These are phyloP conservation scores for Aspergillus brasiliensis DNA, from an alignment of 2,329 filamentous ascomycete genomes.

Conservation along the genomic window DNA sequence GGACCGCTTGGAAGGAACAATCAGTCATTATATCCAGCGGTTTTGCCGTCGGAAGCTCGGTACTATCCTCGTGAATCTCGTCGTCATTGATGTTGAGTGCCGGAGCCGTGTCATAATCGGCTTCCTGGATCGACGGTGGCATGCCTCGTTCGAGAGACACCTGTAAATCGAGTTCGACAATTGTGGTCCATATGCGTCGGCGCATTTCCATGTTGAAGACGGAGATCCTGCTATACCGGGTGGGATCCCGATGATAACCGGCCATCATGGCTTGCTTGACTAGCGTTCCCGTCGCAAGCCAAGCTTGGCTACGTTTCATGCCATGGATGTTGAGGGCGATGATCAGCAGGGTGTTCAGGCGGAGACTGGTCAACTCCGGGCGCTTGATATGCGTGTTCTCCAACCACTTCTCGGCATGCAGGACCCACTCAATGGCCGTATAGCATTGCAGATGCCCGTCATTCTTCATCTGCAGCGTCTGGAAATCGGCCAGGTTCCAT, in stretches of 20 bases:
- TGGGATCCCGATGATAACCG: constrained; percentile 53
- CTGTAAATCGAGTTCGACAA: constrained; percentile 60
- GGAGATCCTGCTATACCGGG: constrained; percentile 36
- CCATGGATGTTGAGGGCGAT: constrained; percentile 54
- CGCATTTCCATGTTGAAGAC: constrained; percentile 50
- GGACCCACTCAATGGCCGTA: constrained; percentile 67
- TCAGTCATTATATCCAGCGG: constrained; percentile 40
- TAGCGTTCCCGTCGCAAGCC: constrained; percentile 54
- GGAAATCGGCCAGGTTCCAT: constrained; percentile 39
- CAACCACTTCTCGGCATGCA: constrained; percentile 85
- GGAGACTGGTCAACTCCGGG: constrained; percentile 52
- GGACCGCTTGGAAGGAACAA: constrained; percentile 36
- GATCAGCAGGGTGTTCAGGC: constrained; percentile 54
- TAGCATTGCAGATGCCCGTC: constrained; percentile 30
- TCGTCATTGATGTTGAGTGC: constrained; percentile 56
- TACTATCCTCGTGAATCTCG: constrained; percentile 44
- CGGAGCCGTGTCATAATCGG: constrained; percentile 52
- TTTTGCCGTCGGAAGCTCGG: constrained; percentile 32
- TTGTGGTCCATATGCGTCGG: constrained; percentile 59
- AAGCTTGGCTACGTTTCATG: constrained; percentile 57
- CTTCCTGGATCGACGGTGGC: constrained; percentile 47
- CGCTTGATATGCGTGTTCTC: constrained; percentile 71
- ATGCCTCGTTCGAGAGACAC: constrained; percentile 59
- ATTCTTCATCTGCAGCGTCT: constrained; percentile 32
- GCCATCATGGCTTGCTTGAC: constrained; percentile 56